Evolutionary conservation across 108 stramenopile species (phyloP).

Genomic region (Fragilariopsis cylindrus): DNA sequence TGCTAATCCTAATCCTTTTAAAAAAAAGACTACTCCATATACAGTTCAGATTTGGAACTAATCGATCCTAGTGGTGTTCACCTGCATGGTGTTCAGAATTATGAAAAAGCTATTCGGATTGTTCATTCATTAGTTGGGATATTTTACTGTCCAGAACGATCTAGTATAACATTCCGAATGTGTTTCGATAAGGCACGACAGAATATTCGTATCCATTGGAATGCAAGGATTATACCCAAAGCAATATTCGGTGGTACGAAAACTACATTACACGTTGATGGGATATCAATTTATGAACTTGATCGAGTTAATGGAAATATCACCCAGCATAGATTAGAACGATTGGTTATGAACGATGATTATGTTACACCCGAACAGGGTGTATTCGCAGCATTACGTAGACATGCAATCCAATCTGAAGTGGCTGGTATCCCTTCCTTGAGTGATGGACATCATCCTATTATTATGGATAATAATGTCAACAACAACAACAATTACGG

Average conservation of each 20-base stretch:
- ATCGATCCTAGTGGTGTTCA: constrained; percentile 79
- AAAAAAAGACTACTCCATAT: constrained; percentile 54
- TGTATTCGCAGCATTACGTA: constrained; percentile 55
- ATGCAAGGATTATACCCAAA: constrained; percentile 76
- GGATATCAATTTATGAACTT: constrained; percentile 79
- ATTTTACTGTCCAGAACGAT: constrained; percentile 73
- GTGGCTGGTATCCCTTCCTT: constrained; percentile 37
- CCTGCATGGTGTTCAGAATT: constrained; percentile 68
- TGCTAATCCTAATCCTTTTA: not conserved
- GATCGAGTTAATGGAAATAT: constrained; percentile 66
- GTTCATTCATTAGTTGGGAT: constrained; percentile 68
- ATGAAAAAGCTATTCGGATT: constrained; percentile 62
- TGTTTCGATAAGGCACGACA: constrained; percentile 79
- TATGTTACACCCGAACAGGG: constrained; percentile 64
- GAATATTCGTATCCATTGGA: constrained; percentile 82
- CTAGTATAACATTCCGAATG: constrained; percentile 57
- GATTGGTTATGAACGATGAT: constrained; percentile 67
- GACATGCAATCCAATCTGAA: constrained; percentile 28
- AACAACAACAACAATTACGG: not conserved
- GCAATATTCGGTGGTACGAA: constrained; percentile 65
- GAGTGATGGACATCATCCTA: not conserved
- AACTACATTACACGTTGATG: constrained; percentile 74
- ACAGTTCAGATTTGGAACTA: constrained; percentile 55
- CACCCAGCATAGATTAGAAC: constrained; percentile 70
- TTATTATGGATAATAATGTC: not conserved